Conservation (phyloP, 345 rosid species). For the Eucalyptus urophylla region DNA sequence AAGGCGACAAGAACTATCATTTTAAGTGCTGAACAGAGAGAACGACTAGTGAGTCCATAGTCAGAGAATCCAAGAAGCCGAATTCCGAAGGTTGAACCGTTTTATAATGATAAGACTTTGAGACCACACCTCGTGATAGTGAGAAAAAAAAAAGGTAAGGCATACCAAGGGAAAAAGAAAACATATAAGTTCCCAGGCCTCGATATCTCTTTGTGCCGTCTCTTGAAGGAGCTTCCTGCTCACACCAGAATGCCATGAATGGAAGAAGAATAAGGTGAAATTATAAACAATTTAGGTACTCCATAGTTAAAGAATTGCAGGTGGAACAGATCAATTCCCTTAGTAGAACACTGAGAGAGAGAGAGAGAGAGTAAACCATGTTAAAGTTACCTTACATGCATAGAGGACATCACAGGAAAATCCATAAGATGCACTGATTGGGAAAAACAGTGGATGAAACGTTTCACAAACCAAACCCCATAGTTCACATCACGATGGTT, state of each 20-base stretch:
- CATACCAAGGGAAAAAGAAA: neutral
- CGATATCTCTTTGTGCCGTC: constrained; percentile 29
- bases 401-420: neutral
- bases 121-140: neutral
- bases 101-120: neutral
- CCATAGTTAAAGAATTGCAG: neutral
- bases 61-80: neutral
- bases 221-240: constrained; percentile 41
- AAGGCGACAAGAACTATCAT: neutral
- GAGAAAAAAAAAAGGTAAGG: neutral
- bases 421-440: neutral
- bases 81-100: neutral
- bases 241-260: neutral
- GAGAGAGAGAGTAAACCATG: neutral
- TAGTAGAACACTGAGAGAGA: neutral
- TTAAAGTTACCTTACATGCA: neutral
- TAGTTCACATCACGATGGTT: constrained; percentile 63
- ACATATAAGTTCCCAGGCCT: constrained; percentile 80
- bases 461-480: constrained; percentile 46
- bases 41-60: neutral
- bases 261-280: neutral
- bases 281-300: neutral
- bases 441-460: neutral
- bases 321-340: neutral
- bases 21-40: neutral